A percentile compares a stretch with the other conserved stretches of the same genome.
Evolutionary conservation across 257 asterid species (phyloP).

Genomic region (Leptodermis oblonga): DNA sequence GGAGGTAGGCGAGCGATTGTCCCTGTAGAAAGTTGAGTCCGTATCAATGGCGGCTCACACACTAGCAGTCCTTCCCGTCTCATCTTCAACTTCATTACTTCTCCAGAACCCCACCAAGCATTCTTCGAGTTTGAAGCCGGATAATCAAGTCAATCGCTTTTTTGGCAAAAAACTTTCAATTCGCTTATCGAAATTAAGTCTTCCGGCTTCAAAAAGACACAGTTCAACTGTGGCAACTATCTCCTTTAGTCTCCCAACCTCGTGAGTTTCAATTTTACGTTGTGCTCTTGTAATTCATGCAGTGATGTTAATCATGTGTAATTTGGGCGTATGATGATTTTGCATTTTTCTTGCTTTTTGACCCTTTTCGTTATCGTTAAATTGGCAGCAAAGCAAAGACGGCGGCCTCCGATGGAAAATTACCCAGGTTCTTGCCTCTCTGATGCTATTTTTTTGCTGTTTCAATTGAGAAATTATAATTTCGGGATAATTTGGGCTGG

Average conservation of each 20-base stretch:
- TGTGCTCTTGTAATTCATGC: not conserved
- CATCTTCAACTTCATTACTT: constrained; percentile 39
- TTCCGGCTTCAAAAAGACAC: constrained; percentile 42
- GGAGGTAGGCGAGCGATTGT: not conserved
- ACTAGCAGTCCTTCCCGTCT: constrained; percentile 44
- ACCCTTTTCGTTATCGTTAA: constrained; percentile 6
- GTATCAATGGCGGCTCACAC: constrained; percentile 71
- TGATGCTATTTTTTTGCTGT: not conserved
- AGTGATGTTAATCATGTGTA: not conserved
- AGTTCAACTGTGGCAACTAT: constrained; percentile 56
- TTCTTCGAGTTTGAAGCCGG: constrained; percentile 23
- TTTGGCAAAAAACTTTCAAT: constrained; percentile 46
- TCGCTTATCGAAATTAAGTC: constrained; percentile 29
- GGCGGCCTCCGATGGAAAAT: constrained; percentile 36
- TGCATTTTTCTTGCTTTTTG: not conserved
- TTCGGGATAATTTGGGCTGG: not conserved
- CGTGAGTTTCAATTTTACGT: constrained; percentile 34
- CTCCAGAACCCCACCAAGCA: constrained; percentile 34
- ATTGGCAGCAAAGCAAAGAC: constrained; percentile 46
- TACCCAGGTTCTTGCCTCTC: constrained; percentile 40
- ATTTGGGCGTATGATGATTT: not conserved
- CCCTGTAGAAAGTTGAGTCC: not conserved
- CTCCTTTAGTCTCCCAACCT: constrained; percentile 63
- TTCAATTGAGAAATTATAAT: not conserved
- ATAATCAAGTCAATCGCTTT: constrained; percentile 29